These are phyloP conservation scores for Aspergillus quadricinctus DNA, from an alignment of 2,329 filamentous ascomycete species.

Conservation along the genomic window DNA sequence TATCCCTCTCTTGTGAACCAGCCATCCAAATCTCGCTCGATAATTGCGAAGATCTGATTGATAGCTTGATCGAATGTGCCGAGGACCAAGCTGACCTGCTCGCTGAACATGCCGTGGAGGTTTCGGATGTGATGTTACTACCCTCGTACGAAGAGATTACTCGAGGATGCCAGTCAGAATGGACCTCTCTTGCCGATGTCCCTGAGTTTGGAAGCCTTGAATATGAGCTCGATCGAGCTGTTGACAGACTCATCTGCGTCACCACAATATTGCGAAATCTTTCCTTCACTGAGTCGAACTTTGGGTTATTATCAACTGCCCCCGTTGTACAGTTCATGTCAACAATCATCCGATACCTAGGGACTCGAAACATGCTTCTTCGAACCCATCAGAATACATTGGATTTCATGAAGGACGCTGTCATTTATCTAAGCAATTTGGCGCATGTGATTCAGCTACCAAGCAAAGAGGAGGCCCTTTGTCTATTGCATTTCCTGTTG, in stretches of 20 bases:
- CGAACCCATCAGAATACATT: conserved; percentile 78
- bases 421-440: conserved; percentile 86
- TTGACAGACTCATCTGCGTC: conserved; percentile 82
- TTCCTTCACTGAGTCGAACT: conserved; percentile 79
- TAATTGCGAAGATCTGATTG: conserved; percentile 81
- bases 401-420: conserved; percentile 95
- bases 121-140: conserved; percentile 80
- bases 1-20: conserved; percentile 62
- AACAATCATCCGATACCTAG: conserved; percentile 77
- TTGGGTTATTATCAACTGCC: conserved; percentile 68
- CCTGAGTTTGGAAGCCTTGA: conserved; percentile 69
- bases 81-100: conserved; percentile 82
- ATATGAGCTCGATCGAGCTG: conserved; percentile 80
- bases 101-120: conserved; percentile 77
- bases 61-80: conserved; percentile 83
- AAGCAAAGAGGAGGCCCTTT: conserved; percentile 79
- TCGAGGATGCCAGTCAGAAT: conserved; percentile 71
- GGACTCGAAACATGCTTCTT: conserved; percentile 81
- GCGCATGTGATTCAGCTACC: conserved; percentile 75
- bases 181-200: conserved; percentile 66
- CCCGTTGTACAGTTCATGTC: conserved; percentile 78
- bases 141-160: conserved; percentile 83
- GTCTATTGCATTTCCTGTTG: conserved; percentile 81
- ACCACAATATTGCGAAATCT: conserved; percentile 90
- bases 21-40: conserved; percentile 64